phyloP scores from a whole-genome alignment of 1,139 yeast species.

The Saccharomyces hybrid region DNA sequence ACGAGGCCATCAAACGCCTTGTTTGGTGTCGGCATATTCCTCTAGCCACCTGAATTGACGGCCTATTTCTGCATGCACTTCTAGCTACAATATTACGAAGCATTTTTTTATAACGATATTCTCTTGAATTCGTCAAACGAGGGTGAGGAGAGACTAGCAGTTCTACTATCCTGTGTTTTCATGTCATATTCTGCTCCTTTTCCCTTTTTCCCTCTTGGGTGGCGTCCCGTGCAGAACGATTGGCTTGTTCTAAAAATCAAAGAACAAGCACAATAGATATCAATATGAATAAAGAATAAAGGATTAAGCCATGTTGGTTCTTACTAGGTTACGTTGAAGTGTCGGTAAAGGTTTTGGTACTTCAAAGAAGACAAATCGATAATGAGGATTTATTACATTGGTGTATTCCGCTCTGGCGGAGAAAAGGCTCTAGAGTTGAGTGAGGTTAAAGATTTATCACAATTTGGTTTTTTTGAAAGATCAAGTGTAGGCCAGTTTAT shows the following conservation, averaged over 20 bases:
- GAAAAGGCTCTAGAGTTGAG: conserved; percentile 67
- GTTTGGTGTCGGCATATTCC: neutral
- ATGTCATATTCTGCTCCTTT: neutral
- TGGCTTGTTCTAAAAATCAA: neutral
- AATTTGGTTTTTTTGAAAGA: conserved; percentile 83
- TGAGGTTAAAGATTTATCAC: conserved; percentile 72
- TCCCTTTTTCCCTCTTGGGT: neutral
- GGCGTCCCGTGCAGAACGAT: neutral
- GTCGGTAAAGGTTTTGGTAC: neutral
- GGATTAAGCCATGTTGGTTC: neutral
- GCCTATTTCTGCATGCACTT: neutral
- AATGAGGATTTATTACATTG: conserved; percentile 90
- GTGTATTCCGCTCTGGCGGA: conserved; percentile 56
- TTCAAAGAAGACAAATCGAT: neutral
- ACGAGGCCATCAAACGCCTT: neutral
- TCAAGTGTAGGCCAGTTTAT: conserved; percentile 74
- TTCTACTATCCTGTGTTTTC: neutral
- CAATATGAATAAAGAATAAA: neutral
- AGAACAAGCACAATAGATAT: neutral
- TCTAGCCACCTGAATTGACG: neutral
- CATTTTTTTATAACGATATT: neutral
- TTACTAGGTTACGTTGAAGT: too few species aligned
- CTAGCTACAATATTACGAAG: neutral
- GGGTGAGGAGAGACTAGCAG: too few species aligned
- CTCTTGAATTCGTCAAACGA: too few species aligned